phyloP scores from a whole-genome alignment of 1,139 yeast species.

The Candida pseudocylindracea region DNA sequence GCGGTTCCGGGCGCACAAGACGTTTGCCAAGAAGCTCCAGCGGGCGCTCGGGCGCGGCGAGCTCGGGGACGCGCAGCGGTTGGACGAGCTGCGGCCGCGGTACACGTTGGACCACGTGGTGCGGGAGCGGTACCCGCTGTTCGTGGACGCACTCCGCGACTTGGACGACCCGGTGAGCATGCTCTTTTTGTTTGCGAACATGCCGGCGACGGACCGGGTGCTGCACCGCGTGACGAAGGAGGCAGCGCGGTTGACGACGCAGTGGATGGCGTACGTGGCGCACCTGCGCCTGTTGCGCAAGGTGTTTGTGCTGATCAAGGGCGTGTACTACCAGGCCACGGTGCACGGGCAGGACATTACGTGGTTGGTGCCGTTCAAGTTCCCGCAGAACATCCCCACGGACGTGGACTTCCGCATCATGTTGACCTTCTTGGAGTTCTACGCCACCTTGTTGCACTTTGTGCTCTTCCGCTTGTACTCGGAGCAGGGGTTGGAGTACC shows the following conservation, averaged over 20 bases:
- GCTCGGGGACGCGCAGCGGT: conserved; percentile 64
- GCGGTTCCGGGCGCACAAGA: conserved; percentile 89
- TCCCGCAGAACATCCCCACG: conserved; percentile 84
- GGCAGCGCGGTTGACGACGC: conserved; percentile 72
- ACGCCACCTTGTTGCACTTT: conserved; percentile 78
- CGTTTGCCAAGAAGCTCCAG: conserved; percentile 78
- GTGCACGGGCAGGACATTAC: conserved; percentile 82
- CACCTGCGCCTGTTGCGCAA: conserved; percentile 64
- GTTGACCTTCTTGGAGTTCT: conserved; percentile 91
- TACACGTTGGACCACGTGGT: conserved; percentile 79
- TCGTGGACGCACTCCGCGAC: conserved; percentile 79
- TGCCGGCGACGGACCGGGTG: conserved; percentile 84
- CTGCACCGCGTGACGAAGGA: conserved; percentile 62
- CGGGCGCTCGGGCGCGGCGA: conserved; percentile 88
- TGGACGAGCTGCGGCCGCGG: conserved; percentile 63
- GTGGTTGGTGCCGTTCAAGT: conserved; percentile 95
- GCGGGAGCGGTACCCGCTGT: conserved; percentile 90
- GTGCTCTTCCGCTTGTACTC: conserved; percentile 68
- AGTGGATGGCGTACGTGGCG: conserved; percentile 90
- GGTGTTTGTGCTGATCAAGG: conserved; percentile 91
- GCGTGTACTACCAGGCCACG: conserved; percentile 85
- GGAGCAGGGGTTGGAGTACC: conserved; percentile 71
- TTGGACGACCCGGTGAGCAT: conserved; percentile 88
- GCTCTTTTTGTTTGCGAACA: conserved; percentile 80
- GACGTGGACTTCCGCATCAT: conserved; percentile 93